A percentile compares a stretch with the other conserved stretches of the same genome.
phyloP scores from a whole-genome alignment of 345 rosid genomes.

The Combretum micranthum region DNA sequence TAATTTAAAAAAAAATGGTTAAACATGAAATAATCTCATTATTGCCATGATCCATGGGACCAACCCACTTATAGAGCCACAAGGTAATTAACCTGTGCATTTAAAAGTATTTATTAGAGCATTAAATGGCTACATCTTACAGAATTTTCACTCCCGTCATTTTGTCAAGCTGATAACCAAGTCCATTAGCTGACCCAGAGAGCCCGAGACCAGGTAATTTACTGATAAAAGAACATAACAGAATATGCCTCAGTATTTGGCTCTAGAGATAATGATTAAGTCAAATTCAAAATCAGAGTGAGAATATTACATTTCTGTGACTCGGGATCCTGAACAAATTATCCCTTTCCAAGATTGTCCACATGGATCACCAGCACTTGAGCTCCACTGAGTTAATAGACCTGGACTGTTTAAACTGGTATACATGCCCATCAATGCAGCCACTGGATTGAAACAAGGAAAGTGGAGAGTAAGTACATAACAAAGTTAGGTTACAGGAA shows the following conservation, averaged over 20 bases:
- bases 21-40: no score
- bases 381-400: conserved; percentile 65
- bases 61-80: not conserved
- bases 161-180: conserved; percentile 49
- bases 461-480: conserved; percentile 1
- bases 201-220: conserved; percentile 70
- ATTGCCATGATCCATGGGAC: no score
- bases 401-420: conserved; percentile 45
- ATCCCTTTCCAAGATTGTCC: conserved; percentile 90
- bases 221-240: conserved; percentile 30
- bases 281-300: not conserved
- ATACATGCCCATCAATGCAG: conserved; percentile 60
- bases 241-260: conserved; percentile 5
- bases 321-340: conserved; percentile 61
- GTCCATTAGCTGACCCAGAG: conserved; percentile 32
- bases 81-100: not conserved
- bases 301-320: conserved; percentile 70
- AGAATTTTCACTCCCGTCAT: conserved; percentile 56
- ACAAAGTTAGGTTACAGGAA: no score
- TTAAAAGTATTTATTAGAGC: not conserved
- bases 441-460: conserved; percentile 40
- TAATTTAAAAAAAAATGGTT: no score
- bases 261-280: not conserved
- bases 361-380: conserved; percentile 77
- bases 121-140: conserved; percentile 38